Base-by-base conservation (phyloP, 495 filamentous ascomycete species). In the Daldinia bambusicola region DNA sequence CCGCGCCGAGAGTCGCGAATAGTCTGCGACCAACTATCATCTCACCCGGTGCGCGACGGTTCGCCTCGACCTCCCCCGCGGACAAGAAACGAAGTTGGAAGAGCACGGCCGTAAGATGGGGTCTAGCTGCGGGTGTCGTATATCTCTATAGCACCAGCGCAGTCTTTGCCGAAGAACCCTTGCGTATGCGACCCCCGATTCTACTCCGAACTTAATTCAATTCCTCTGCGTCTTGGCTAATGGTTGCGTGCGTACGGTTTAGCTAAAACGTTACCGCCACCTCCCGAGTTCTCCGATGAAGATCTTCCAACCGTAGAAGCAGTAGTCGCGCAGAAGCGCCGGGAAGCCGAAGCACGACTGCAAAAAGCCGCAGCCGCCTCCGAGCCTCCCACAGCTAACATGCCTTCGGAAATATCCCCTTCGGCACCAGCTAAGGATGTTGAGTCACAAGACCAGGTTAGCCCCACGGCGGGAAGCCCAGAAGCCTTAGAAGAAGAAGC, bases 81-180 rank as follows among this genome's bases (percentile, higher is more conserved):
- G 75, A 81, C 59, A 84, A 88, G 72, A 91, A 89, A 80, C 85
- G 93, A 76, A 90, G 89, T 74, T 97, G 92, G 93, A 98, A 92
- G 85, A 92, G 87, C 72, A 85, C 87, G n/a, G 84, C 82, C 7
- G 72, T 84, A 63, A 85, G 94, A 79, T 89, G 92, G 85, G 93
- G 89, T 60, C 72, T 95, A 51, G 94, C 93, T n/a, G 82, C 79
- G 55, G 93, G 83, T 22, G 87, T 88, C n/a, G 77, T 97, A 36
- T 99, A 98, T 83, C 97, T 89, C 77, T 99, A 98, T 79, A 94
- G 93, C 80, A 98, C 93, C 43, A 94, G 89, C 77, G 86, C 86
- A 68, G 83, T 91, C 40, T 98, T 99, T 79, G 91, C 94, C 12
- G 90, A 98, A 76, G 89, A 94, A 80, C 88, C 90, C 36, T 81